A percentile compares a stretch with the other conserved stretches of the same genome.
Conservation (phyloP, 257 asterid species). For the Solanum chmielewskii region DNA sequence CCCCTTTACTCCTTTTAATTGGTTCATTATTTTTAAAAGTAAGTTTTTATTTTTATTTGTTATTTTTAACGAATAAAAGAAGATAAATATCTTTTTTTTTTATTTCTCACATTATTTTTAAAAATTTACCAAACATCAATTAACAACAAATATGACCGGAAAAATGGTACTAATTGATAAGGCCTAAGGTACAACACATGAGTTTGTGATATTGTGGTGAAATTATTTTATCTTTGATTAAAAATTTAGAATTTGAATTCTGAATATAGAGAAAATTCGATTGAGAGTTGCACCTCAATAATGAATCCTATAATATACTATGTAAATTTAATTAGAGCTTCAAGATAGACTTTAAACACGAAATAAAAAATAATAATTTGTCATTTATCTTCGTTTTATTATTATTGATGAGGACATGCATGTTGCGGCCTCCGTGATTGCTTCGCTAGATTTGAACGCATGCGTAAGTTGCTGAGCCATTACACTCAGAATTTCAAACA, state of each 20-base stretch:
- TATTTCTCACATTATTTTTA: no score
- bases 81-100: no score
- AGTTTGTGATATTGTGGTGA: fast-evolving
- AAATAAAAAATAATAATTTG: background rate
- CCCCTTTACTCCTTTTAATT: no score
- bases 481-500: background rate
- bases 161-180: background rate
- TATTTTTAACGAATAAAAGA: no score
- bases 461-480: constrained; percentile 70
- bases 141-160: no score
- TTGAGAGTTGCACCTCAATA: no score
- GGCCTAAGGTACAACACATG: background rate
- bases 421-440: constrained; percentile 85
- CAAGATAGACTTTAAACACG: no score
- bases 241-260: fast-evolving
- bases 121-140: no score
- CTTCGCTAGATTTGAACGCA: constrained; percentile 74
- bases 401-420: constrained; percentile 84
- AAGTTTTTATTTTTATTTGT: no score
- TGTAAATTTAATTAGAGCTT: no score
- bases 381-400: constrained; percentile 71
- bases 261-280: fast-evolving
- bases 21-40: no score
- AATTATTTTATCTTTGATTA: fast-evolving
- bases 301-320: fast-evolving